A percentile compares a stretch with the other conserved stretches of the same genome.
Evolutionary conservation across 139 green algal species (phyloP).

Genomic region (Coelastrella sp.): DNA sequence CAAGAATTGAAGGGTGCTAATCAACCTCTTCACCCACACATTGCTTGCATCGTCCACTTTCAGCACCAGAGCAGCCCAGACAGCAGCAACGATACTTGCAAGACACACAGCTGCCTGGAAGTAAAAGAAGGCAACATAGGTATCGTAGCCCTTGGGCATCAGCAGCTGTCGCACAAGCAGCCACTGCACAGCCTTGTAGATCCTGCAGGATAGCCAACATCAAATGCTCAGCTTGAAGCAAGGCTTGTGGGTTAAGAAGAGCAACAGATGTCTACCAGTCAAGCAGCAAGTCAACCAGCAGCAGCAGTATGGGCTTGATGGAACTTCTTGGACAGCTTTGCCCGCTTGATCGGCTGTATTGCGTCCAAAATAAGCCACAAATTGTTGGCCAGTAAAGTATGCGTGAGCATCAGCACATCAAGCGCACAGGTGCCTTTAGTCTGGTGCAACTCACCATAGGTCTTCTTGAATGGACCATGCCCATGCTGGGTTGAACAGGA

Average conservation of each 20-base stretch:
- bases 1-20: neutral
- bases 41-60: neutral
- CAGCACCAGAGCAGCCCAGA: constrained; percentile 7
- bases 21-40: neutral
- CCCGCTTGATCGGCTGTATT: no score
- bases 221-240: neutral
- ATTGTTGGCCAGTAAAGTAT: no score
- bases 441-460: neutral
- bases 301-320: no score
- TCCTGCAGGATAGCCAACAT: neutral
- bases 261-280: no score
- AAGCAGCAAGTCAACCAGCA: no score
- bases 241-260: neutral
- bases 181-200: constrained; percentile 20
- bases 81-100: neutral
- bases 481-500: constrained; percentile 19
- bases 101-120: neutral
- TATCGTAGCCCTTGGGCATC: neutral
- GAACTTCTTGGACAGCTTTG: no score
- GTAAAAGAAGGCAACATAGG: constrained; percentile 30
- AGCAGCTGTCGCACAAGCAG: neutral
- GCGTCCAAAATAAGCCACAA: no score
- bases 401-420: no score
- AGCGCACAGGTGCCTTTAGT: neutral
- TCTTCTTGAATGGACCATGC: neutral